These are phyloP conservation scores for Aspergillus neoniger DNA, from an alignment of 2,329 filamentous ascomycete species.

Conservation along the genomic window DNA sequence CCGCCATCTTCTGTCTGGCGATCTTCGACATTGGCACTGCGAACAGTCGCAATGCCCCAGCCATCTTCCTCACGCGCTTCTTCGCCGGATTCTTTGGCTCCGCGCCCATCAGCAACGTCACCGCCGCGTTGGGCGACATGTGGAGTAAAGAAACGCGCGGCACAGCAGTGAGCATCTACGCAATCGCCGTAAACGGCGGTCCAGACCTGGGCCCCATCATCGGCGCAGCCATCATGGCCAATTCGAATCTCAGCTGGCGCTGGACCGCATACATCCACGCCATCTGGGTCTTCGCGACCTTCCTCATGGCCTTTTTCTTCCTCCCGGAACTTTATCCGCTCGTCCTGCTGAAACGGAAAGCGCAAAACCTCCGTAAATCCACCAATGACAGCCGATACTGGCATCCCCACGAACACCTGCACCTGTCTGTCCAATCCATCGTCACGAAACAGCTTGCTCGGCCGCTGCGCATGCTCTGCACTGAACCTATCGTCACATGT, in stretches of 20 bases:
- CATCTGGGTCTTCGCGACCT: slow-evolving; percentile 39
- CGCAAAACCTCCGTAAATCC: slow-evolving; percentile 39
- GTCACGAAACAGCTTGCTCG: slow-evolving; percentile 48
- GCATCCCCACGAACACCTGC: slow-evolving; percentile 49
- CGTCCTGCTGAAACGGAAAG: slow-evolving; percentile 44
- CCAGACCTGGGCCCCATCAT: slow-evolving; percentile 47
- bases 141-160: slow-evolving; percentile 42
- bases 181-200: slow-evolving; percentile 43
- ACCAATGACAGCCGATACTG: slow-evolving; percentile 44
- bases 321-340: slow-evolving; percentile 46
- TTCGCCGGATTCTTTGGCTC: slow-evolving; percentile 50
- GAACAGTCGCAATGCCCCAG: slow-evolving; percentile 37
- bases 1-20: slow-evolving; percentile 44
- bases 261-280: slow-evolving; percentile 47
- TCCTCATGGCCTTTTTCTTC: slow-evolving; percentile 26
- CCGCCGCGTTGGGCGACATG: slow-evolving; percentile 48
- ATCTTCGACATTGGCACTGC: slow-evolving; percentile 54
- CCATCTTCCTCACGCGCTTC: slow-evolving; percentile 46
- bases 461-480: slow-evolving; percentile 48
- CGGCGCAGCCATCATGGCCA: slow-evolving; percentile 41
- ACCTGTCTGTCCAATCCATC: slow-evolving; percentile 43
- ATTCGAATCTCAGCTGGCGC: slow-evolving; percentile 26
- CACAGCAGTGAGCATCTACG: slow-evolving; percentile 42
- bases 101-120: slow-evolving; percentile 47
- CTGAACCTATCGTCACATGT: slow-evolving; percentile 51